Evolutionary conservation across 208 protist species (phyloP).

Genomic region (Leptomonas seymouri): DNA sequence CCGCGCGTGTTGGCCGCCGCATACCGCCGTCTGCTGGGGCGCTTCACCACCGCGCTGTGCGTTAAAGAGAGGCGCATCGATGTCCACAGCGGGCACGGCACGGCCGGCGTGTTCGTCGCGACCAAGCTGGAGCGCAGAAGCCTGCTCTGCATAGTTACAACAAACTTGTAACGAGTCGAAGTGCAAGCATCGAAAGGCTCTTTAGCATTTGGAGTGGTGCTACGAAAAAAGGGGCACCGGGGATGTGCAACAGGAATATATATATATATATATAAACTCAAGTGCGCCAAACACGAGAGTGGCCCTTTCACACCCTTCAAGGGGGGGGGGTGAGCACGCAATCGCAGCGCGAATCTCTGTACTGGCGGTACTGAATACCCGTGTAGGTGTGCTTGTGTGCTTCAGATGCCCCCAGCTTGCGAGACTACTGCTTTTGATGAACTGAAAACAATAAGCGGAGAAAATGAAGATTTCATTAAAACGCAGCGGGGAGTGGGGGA

Average conservation of each 20-base stretch:
- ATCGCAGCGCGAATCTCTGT: too few relatives aligned
- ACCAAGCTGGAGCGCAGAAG: neutral
- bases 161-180: neutral
- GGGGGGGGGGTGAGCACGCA: too few relatives aligned
- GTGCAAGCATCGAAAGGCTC: neutral
- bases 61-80: slow-evolving; percentile 1
- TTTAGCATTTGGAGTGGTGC: too few relatives aligned
- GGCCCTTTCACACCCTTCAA: too few relatives aligned
- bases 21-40: slow-evolving; percentile 59
- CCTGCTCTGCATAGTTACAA: neutral
- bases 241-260: too few relatives aligned
- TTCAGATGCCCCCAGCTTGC: too few relatives aligned
- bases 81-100: neutral
- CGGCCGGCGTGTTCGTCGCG: neutral
- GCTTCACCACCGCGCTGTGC: slow-evolving; percentile 4
- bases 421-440: neutral
- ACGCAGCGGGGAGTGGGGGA: neutral
- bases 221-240: too few relatives aligned
- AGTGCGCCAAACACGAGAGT: too few relatives aligned
- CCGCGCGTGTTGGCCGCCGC: slow-evolving; percentile 66
- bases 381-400: neutral
- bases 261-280: too few relatives aligned
- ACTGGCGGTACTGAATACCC: neutral
- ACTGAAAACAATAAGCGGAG: neutral
- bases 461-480: neutral